Evolutionary conservation across 139 green algal species (phyloP).

Genomic region (Zygnema cylindricum): DNA sequence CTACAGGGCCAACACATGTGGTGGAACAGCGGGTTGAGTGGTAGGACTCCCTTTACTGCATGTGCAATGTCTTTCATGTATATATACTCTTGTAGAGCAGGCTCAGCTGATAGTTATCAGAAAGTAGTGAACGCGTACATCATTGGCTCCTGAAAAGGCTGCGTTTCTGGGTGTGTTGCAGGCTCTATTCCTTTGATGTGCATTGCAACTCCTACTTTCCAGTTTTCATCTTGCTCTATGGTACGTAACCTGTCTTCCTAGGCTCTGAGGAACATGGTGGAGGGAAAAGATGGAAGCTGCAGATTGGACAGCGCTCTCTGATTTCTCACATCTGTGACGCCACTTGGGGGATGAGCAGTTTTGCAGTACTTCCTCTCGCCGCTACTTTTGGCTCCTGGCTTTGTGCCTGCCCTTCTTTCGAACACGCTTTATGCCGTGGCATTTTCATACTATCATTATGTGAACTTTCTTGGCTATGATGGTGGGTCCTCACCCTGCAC

Average conservation of each 20-base stretch:
- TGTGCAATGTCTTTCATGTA: no score
- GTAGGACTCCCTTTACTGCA: constrained; percentile 57
- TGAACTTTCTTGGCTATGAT: constrained; percentile 94
- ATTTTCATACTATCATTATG: constrained; percentile 89
- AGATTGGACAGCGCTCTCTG: no score
- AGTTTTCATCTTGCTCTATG: constrained; percentile 85
- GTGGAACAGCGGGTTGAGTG: constrained; percentile 91
- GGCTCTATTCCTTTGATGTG: constrained; percentile 96
- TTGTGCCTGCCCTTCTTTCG: constrained; percentile 73
- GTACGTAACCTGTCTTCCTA: constrained; percentile 36
- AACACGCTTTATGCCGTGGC: constrained; percentile 76
- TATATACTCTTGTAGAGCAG: no score
- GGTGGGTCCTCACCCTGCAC: constrained; percentile 40
- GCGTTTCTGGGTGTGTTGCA: constrained; percentile 19
- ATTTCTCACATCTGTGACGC: no score
- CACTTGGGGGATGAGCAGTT: no score
- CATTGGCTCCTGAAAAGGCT: no score
- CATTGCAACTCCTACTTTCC: constrained; percentile 98
- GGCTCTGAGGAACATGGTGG: constrained; percentile 4
- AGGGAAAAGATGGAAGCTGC: no score
- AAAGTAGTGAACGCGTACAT: no score
- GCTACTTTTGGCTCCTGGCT: constrained; percentile 79
- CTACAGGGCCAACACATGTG: constrained; percentile 71
- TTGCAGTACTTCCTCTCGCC: constrained; percentile 64
- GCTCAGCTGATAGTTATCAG: no score